Evolutionary conservation across 1,284 basidiomycete genomes (phyloP), one percentile per base, ranked within the genome.

Genomic region (Mrakiaceae sp.): DNA sequence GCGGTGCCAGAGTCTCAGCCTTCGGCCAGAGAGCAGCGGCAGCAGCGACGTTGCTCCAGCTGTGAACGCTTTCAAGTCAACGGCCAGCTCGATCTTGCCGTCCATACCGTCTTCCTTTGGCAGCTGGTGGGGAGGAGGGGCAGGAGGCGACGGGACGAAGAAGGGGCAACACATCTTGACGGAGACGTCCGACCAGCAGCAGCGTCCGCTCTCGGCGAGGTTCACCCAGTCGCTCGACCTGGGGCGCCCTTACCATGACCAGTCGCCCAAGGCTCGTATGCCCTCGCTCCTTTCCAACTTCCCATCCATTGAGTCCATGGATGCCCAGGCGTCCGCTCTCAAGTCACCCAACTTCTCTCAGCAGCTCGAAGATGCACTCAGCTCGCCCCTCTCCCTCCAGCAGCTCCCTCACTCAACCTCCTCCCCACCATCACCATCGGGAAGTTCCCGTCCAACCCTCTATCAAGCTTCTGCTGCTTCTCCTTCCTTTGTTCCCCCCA

Each of bases 61-160:
- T 14, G 9, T 58, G 8, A 16, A 43, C 40, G 57, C 40, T 14
- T 5, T 58, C 5, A 27, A 27, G 27, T 27, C 27, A 27, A 27
- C 27, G 27, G 27, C 27, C 2, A 27, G 27, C 27, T 27, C 27
- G 27, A 27, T 27, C 27, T 27, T 27, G 27, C 27, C 27, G 27
- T 27, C 27, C 27, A 27, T 27, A 27, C 27, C 27, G 27, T 27
- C 27, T 27, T 27, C 27, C 27, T 27, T 27, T 27, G 57, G 57
- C 3, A 58, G 49, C 9, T 58, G 57, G 57, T 58, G 57, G 57
- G 57, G 51, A 52, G 51, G 57, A 48, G 57, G 49, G 8, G 44
- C 44, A 27, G 49, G 49, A 47, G 57, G 57, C 4, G 49, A 58
- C 27, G 57, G 57, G 44, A 58, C 47, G 57, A 47, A 49, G 57